phyloP scores from a whole-genome alignment of 2,329 filamentous ascomycete genomes.

The Colletotrichum truncatum region DNA sequence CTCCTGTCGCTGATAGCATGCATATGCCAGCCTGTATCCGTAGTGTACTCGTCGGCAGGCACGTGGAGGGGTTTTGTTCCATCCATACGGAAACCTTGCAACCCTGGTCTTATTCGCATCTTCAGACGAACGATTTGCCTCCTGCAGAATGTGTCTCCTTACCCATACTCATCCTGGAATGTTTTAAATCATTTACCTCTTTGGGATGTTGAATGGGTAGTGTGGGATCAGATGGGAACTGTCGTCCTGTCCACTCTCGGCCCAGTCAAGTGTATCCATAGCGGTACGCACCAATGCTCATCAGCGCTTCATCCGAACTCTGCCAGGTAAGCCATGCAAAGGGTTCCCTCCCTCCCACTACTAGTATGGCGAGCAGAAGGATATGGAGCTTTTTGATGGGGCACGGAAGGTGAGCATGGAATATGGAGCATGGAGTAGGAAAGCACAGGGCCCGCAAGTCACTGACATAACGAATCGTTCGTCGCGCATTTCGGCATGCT shows the following conservation, averaged over 20 bases:
- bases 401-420: too few relatives aligned
- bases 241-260: background rate
- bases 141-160: background rate
- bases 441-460: background rate
- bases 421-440: too few relatives aligned
- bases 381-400: too few relatives aligned
- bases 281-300: background rate
- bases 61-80: background rate
- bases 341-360: background rate
- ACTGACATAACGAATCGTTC: background rate
- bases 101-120: background rate
- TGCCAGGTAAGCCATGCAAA: background rate
- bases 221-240: background rate
- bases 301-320: background rate
- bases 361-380: too few relatives aligned
- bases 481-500: background rate
- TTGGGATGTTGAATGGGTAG: background rate
- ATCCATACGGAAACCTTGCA: background rate
- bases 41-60: too few relatives aligned
- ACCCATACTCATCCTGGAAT: background rate
- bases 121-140: constrained; percentile 5
- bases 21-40: too few relatives aligned
- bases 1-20: too few relatives aligned
- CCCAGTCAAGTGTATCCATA: background rate
- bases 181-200: background rate